Evolutionary conservation across 2,329 filamentous ascomycete species (phyloP).

Genomic region (Lachnellula arida): DNA sequence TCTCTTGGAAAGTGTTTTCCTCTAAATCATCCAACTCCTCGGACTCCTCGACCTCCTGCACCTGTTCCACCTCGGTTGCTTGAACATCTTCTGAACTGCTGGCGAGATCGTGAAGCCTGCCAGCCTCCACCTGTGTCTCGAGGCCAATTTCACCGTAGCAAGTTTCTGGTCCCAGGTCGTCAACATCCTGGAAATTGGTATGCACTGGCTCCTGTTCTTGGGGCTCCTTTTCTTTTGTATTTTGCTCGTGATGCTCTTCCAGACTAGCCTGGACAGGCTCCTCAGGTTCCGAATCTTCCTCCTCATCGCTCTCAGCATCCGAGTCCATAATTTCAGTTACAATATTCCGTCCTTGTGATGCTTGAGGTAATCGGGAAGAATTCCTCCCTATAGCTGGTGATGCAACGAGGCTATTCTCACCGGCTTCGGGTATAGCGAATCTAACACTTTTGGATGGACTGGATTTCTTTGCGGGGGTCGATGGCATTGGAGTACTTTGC

Average conservation of each 20-base stretch:
- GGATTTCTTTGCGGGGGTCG: conserved; percentile 20
- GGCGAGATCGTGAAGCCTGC: conserved; percentile 8
- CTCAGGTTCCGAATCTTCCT: neutral
- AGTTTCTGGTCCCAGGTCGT: conserved; percentile 19
- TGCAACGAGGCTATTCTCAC: neutral
- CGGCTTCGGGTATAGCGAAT: conserved; percentile 20
- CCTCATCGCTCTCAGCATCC: conserved; percentile 15
- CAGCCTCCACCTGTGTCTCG: conserved; percentile 24
- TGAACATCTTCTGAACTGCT: neutral
- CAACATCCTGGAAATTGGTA: neutral
- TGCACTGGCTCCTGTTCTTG: neutral
- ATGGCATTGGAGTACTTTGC: conserved; percentile 9
- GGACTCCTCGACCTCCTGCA: neutral
- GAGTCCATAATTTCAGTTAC: conserved; percentile 28
- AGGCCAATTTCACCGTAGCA: conserved; percentile 27
- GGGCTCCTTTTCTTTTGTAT: neutral
- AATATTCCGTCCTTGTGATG: neutral
- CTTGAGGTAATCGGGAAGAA: neutral
- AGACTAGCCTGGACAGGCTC: neutral
- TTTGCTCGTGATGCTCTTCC: neutral
- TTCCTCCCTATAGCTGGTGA: neutral
- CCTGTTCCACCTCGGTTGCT: neutral
- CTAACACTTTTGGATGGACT: conserved; percentile 29
- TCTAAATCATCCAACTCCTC: neutral
- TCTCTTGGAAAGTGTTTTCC: conserved; percentile 10